Evolutionary conservation across 2,329 filamentous ascomycete species (phyloP), one percentile per base, ranked within the genome.

Genomic region (Fusarium illudens): DNA sequence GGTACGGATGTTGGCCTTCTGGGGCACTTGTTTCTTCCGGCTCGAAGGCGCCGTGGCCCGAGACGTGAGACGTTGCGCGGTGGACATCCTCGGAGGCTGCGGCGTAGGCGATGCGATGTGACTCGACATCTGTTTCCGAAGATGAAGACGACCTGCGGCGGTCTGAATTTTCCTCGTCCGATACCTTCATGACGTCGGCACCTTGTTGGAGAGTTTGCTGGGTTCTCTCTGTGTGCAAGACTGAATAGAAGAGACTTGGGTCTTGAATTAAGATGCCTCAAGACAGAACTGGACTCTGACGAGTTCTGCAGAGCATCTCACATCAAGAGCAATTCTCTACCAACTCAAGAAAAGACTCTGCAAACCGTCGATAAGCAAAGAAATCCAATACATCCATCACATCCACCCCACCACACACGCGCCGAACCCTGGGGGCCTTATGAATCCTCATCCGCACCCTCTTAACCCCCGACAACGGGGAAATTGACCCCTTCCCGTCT

Each of bases 11-110:
- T 27, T 64, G 34, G 5, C 37, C 30, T 20, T 60, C 52, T 36
- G 64, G 50, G 1, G 48, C 53, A 13, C 58, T 29, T 29, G 44
- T 51, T 29, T 55, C 54, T 19, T 58, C 57, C 49, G 71, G 54
- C 34, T 76, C 74, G 49, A 77, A 62, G 51, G 67, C 65, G 50
- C 78, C 75, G 8, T 71, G 71, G 5, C 75, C 75, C 3, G 75
- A 78, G n/a, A 76, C 62, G 51, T 75, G 73, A 19, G 77, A 77
- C 4, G 65, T 59, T 30, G 75, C 67, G 27, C 69, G 76, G 52
- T 71, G 64, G 9, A 74, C 53, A 27, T 48, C 22, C 13, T 44
- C 61, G 30, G 44, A 33, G 22, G 39, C 33, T 44, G 30, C 20
- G 20, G 11, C 42, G 53, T 34, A 44, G 17, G 29, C 49, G 39